Evolutionary conservation across 805 yeast genomes (phyloP), one percentile per base, ranked within the genome.

Genomic region (Yamadazyma sp.): DNA sequence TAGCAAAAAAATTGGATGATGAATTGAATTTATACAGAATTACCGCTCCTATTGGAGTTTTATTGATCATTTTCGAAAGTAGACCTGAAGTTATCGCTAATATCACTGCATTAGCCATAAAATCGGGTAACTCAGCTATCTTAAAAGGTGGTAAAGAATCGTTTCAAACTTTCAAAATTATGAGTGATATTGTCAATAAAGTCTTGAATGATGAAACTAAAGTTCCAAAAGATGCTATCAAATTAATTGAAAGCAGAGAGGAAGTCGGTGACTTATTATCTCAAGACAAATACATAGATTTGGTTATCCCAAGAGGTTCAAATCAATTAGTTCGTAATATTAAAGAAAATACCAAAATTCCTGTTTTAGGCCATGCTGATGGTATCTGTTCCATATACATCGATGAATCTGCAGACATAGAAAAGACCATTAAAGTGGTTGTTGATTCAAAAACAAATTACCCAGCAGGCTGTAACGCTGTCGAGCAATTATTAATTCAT

Each of bases 381-480:
- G 99, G 99, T 30, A 82, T 91, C 42, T 93, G 98, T 62, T 80
- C 97, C 2, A 76, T 91, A 6, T 93, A 78, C 51, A 70, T 91
- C 17, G 95, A 89, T 56, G 75, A 73, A 38, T 78, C 75, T 33
- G 93, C 93, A 5, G 91, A 88, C 50, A 43, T 85, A 9, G 75
- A 59, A 10, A 88, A 86, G 76, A 95, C 97, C 0, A 69, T 74
- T 22, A 76, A 77, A 38, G 77, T 93, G 20, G 70, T 79, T 4
- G 75, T 86, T 18, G 99, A 93, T 60, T 75, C 96, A 4, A 93
- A 93, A 62, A 87, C 96, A 0, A 89, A 88, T 59, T 93, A 93
- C 56, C 97, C 98, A 31, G 98, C 98, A 9, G 99, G 96, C n/a
- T 93, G 99, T 61, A 93, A 93, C 57, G 97, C 98, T 6, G 91